These are phyloP conservation scores for Plantago elongata DNA, from an alignment of 257 asterid genomes.

Conservation along the genomic window DNA sequence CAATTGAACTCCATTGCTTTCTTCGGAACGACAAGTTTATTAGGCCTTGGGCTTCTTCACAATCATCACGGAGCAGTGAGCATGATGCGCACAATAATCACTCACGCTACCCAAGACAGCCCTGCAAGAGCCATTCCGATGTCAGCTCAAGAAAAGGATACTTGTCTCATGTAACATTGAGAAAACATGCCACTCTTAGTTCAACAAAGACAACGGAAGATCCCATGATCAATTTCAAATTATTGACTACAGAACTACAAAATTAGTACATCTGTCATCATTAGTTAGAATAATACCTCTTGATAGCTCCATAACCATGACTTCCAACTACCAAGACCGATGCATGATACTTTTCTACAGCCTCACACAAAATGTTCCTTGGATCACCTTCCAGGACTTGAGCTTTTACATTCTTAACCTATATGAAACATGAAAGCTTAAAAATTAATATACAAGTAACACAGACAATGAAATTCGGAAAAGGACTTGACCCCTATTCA, in stretches of 20 bases:
- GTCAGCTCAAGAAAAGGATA: background rate
- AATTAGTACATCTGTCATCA: background rate
- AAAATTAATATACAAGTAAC: background rate
- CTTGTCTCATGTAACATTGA: too few species aligned
- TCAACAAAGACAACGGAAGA: background rate
- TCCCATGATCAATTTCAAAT: too few species aligned
- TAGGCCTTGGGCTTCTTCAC: conserved; percentile 51
- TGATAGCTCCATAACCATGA: conserved; percentile 95
- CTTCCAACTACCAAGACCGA: conserved; percentile 75
- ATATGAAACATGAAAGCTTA: conserved; percentile 19
- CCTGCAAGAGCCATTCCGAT: conserved; percentile 30
- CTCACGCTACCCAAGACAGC: conserved; percentile 81
- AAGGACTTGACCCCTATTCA: background rate
- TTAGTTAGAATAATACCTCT: conserved; percentile 44
- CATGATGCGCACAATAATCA: conserved; percentile 75
- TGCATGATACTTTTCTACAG: conserved; percentile 79
- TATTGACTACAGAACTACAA: background rate
- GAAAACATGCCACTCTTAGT: too few species aligned
- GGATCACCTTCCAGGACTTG: conserved; percentile 83
- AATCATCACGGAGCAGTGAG: conserved; percentile 77
- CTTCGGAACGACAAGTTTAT: background rate
- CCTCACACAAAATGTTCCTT: conserved; percentile 76
- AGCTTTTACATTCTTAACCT: conserved; percentile 44
- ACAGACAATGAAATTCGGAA: background rate
- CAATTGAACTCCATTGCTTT: background rate